These are phyloP conservation scores for Durio zibethinus DNA, from an alignment of 345 rosid species.

Conservation along the genomic window DNA sequence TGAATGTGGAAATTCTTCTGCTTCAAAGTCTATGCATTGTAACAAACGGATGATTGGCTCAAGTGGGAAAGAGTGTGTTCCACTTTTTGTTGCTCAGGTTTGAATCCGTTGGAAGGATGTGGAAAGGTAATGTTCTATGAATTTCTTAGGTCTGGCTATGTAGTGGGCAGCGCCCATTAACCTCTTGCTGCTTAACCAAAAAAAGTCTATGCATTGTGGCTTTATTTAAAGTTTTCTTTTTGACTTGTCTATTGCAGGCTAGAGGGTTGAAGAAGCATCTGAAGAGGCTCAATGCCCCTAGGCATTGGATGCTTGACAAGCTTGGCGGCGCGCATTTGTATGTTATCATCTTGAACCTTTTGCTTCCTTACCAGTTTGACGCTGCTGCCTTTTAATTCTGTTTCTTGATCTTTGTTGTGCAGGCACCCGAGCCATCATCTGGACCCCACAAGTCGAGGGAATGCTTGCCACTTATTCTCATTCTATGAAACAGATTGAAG, in stretches of 20 bases:
- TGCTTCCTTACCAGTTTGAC: not conserved
- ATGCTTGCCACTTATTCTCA: conserved; percentile 55
- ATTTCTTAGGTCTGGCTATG: no score
- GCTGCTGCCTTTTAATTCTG: not conserved
- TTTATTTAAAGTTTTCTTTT: not conserved
- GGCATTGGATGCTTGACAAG: conserved; percentile 64
- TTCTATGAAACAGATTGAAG: conserved; percentile 53
- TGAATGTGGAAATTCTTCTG: not conserved
- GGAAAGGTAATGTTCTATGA: no score
- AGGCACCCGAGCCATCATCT: conserved; percentile 84
- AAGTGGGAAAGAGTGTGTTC: no score
- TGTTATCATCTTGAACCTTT: conserved; percentile 9
- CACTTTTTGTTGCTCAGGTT: no score
- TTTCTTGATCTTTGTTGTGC: not conserved
- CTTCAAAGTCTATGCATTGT: not conserved
- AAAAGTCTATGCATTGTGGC: not conserved
- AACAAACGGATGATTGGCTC: no score
- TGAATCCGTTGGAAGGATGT: no score
- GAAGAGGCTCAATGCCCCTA: conserved; percentile 70
- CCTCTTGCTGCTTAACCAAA: no score
- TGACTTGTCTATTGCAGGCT: conserved; percentile 33
- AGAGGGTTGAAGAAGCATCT: conserved; percentile 62
- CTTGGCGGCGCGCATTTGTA: conserved; percentile 81
- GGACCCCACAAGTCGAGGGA: conserved; percentile 86
- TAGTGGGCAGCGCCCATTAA: no score